Conservation (phyloP, 2,329 filamentous ascomycete genomes). For the Nigrograna mackinnonii region DNA sequence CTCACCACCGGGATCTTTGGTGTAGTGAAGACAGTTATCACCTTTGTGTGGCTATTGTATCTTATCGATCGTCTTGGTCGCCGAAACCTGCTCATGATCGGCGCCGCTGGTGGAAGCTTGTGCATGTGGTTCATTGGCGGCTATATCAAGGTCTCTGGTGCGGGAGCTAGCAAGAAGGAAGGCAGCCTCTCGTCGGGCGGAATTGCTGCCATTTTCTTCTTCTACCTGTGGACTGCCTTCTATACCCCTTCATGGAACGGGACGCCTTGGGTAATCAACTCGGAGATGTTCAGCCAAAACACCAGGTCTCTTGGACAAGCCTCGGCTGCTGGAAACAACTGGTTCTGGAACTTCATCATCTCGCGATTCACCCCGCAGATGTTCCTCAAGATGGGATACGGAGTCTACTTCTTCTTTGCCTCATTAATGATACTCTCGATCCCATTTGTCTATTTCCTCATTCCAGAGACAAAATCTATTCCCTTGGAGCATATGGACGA, state of each 20-base stretch:
- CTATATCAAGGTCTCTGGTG: constrained; percentile 59
- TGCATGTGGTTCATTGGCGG: constrained; percentile 69
- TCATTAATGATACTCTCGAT: constrained; percentile 50
- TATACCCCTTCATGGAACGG: constrained; percentile 75
- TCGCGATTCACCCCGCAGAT: constrained; percentile 70
- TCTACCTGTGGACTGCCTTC: constrained; percentile 74
- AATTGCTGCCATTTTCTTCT: constrained; percentile 69
- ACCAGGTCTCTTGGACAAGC: constrained; percentile 72
- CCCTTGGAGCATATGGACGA: constrained; percentile 53
- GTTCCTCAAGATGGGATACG: constrained; percentile 51
- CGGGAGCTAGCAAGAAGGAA: constrained; percentile 35
- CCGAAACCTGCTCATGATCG: constrained; percentile 66
- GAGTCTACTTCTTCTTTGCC: constrained; percentile 53
- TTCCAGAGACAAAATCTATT: constrained; percentile 49
- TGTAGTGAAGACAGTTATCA: constrained; percentile 72
- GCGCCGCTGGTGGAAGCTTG: constrained; percentile 63
- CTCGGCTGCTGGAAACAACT: constrained; percentile 71
- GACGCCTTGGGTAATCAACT: constrained; percentile 75
- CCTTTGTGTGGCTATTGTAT: constrained; percentile 70
- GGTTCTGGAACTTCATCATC: constrained; percentile 74
- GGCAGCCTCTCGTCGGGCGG: constrained; percentile 50
- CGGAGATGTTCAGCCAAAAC: constrained; percentile 74
- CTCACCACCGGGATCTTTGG: constrained; percentile 77
- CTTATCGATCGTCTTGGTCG: constrained; percentile 69
- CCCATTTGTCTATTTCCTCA: constrained; percentile 50